Evolutionary conservation across 257 asterid species (phyloP).

Genomic region (Gardenia jasminoides): DNA sequence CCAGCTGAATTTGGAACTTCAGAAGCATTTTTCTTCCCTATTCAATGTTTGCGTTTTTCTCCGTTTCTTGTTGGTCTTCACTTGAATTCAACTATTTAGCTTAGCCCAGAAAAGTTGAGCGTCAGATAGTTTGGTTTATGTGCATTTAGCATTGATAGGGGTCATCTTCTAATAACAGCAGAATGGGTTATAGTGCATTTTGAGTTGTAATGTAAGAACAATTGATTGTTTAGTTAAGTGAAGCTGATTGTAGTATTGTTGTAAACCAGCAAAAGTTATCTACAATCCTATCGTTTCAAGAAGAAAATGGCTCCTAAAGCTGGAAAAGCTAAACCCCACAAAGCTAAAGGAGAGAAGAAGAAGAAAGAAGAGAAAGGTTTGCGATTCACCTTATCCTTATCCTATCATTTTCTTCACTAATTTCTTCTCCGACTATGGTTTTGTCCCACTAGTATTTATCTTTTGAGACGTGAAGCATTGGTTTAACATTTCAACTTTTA

Average conservation of each 20-base stretch:
- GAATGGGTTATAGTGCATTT: neutral
- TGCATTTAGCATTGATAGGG: neutral
- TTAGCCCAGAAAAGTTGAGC: neutral
- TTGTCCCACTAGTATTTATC: neutral
- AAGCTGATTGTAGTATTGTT: neutral
- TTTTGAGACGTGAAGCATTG: neutral
- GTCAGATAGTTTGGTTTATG: neutral
- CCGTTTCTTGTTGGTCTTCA: neutral
- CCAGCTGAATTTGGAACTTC: neutral
- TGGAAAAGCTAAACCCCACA: constrained; percentile 72
- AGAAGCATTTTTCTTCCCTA: neutral
- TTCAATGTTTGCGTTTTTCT: neutral
- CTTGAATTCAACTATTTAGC: neutral
- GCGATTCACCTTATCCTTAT: neutral
- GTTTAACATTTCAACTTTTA: neutral
- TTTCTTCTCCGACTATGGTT: neutral
- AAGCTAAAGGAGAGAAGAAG: constrained; percentile 79
- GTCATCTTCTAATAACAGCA: neutral
- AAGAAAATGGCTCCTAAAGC: constrained; percentile 70
- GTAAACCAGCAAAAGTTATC: neutral
- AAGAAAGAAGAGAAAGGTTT: constrained; percentile 89
- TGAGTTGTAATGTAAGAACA: neutral
- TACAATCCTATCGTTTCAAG: neutral
- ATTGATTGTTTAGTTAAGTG: neutral
- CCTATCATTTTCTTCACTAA: constrained; percentile 4